Conservation (phyloP, 225 moss, liverwort and hornwort species). For the Anthoceros angustus region DNA sequence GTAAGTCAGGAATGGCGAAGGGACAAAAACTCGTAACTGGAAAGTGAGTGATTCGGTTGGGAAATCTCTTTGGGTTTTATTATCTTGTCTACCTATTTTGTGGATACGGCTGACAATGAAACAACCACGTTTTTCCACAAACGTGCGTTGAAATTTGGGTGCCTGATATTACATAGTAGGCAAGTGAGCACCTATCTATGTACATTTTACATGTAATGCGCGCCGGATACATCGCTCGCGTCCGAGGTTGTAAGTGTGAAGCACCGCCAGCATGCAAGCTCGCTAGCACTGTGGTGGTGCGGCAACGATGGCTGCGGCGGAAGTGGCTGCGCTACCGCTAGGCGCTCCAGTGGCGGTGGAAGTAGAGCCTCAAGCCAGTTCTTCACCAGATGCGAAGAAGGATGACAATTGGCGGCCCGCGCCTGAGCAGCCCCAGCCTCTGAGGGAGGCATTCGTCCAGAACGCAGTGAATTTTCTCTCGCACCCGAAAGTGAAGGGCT, state of each 20-base stretch:
- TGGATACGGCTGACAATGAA: too few species aligned
- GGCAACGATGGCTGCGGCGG: neutral
- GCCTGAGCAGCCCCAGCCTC: constrained; percentile 26
- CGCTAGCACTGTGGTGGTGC: neutral
- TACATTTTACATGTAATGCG: too few species aligned
- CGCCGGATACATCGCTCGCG: too few species aligned
- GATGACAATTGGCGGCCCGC: constrained; percentile 64
- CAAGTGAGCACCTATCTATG: too few species aligned
- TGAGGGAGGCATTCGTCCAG: constrained; percentile 70
- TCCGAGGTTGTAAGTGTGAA: neutral
- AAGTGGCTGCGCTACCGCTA: neutral
- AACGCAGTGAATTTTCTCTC: constrained; percentile 85
- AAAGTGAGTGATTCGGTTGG: too few species aligned
- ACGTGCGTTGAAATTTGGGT: too few species aligned
- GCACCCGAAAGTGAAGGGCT: constrained; percentile 74
- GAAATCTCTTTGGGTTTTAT: too few species aligned
- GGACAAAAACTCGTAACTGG: too few species aligned
- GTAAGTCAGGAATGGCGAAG: too few species aligned
- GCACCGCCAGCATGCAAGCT: neutral
- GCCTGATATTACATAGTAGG: too few species aligned
- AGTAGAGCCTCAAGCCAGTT: neutral
- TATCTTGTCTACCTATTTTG: too few species aligned
- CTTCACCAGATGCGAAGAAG: constrained; percentile 22
- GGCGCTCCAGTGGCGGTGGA: neutral
- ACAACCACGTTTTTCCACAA: too few species aligned